Conservation (phyloP, 495 filamentous ascomycete species). For the Tuber indicum region DNA sequence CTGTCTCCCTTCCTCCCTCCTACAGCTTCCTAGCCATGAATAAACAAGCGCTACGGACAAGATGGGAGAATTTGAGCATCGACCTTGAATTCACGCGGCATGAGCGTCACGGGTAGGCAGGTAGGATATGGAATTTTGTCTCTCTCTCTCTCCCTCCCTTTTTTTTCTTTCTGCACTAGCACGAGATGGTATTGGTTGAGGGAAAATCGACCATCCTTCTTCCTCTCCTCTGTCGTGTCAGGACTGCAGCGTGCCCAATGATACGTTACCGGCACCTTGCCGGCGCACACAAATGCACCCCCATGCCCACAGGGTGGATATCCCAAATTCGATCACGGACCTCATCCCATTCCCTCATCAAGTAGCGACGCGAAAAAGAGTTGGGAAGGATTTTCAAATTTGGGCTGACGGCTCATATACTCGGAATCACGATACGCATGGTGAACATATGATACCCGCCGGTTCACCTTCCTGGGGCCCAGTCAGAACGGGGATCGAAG, state of each 20-base stretch:
- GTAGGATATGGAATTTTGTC: background rate
- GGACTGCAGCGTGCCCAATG: background rate
- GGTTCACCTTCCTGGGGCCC: background rate
- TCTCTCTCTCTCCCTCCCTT: background rate
- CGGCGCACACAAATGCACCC: background rate
- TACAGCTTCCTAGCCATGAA: background rate
- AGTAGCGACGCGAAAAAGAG: background rate
- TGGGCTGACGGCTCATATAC: background rate
- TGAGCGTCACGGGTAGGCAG: background rate
- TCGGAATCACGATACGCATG: background rate
- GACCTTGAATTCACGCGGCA: background rate
- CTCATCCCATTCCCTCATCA: background rate
- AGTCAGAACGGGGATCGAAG: background rate
- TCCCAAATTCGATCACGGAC: background rate
- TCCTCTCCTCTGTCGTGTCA: background rate
- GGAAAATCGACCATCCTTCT: background rate
- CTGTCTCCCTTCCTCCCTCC: background rate
- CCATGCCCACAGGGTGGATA: background rate
- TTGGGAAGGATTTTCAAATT: background rate
- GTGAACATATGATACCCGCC: background rate
- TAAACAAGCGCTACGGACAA: background rate
- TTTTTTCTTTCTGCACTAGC: background rate
- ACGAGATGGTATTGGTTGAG: background rate
- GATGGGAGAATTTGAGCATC: background rate
- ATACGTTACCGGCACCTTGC: background rate